These are phyloP conservation scores for Aspergillus bertholletiae DNA, from an alignment of 495 filamentous ascomycete genomes.

Conservation along the genomic window DNA sequence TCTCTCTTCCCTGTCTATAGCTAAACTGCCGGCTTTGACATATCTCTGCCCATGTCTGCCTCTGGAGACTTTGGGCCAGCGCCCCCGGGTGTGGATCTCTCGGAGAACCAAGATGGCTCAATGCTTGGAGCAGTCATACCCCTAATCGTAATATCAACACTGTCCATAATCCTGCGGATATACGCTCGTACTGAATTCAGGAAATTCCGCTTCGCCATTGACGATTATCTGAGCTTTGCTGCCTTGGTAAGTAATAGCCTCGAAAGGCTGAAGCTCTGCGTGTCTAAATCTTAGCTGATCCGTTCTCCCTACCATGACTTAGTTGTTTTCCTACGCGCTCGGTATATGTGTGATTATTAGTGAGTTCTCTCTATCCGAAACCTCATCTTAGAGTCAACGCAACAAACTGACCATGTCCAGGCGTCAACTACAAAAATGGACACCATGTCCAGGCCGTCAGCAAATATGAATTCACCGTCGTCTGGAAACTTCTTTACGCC, in stretches of 20 bases:
- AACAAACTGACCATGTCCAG: neutral
- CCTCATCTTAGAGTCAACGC: neutral
- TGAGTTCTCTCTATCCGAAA: neutral
- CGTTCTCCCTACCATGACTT: neutral
- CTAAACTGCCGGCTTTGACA: neutral
- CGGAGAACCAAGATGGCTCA: conserved; percentile 3
- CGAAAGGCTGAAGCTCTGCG: too few species aligned
- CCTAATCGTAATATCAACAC: conserved; percentile 3
- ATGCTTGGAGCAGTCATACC: conserved; percentile 11
- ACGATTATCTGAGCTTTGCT: conserved; percentile 11
- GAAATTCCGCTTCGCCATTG: neutral
- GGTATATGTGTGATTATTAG: neutral
- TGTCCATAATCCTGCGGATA: conserved; percentile 7
- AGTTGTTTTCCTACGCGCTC: neutral
- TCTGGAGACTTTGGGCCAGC: conserved; percentile 10
- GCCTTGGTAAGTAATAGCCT: conserved; percentile 10
- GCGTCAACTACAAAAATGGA: conserved; percentile 9
- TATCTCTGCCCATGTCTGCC: neutral
- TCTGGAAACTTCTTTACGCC: conserved; percentile 13
- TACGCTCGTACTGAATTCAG: neutral
- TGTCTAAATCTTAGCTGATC: too few species aligned
- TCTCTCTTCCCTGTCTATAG: neutral
- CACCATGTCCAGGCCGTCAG: conserved; percentile 6
- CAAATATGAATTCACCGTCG: conserved; percentile 4
- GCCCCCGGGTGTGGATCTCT: conserved; percentile 6